Conservation (phyloP, 306 rosid genomes). For the Lathyrus oleraceus region DNA sequence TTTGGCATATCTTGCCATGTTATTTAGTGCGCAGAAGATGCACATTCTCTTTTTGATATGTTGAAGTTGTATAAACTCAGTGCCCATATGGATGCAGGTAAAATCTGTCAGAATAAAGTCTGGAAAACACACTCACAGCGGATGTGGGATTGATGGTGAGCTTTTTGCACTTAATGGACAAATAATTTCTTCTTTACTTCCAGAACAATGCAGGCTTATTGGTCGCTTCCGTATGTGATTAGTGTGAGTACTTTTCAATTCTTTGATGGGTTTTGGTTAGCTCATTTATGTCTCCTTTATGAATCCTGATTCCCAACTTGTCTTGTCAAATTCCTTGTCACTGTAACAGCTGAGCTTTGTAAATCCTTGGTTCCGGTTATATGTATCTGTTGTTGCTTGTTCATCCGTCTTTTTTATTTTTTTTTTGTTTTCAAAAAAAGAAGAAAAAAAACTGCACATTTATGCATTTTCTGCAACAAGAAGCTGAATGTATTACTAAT, state of each 20-base stretch:
- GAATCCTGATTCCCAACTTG: slow-evolving; percentile 40
- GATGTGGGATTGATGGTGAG: slow-evolving; percentile 99
- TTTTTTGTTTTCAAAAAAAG: slow-evolving; percentile 20
- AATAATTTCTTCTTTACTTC: slow-evolving; percentile 82
- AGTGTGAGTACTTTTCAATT: slow-evolving; percentile 44
- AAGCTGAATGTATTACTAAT: slow-evolving; percentile 36
- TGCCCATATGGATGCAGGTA: slow-evolving; percentile 57
- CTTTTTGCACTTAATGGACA: slow-evolving; percentile 85
- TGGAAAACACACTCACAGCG: slow-evolving; percentile 82
- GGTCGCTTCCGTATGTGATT: slow-evolving; percentile 75
- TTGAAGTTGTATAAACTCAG: slow-evolving; percentile 31
- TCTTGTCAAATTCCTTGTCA: slow-evolving; percentile 37
- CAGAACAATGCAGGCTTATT: slow-evolving; percentile 97
- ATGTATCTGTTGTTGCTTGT: slow-evolving; percentile 41
- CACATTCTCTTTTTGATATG: slow-evolving; percentile 15
- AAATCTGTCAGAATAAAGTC: slow-evolving; percentile 86
- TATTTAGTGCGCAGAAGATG: slow-evolving; percentile 21
- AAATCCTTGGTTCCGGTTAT: slow-evolving; percentile 48
- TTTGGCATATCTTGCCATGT: slow-evolving; percentile 21
- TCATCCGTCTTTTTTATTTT: slow-evolving; percentile 24
- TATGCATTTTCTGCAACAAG: slow-evolving; percentile 34
- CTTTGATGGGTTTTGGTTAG: slow-evolving; percentile 51
- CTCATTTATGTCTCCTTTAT: slow-evolving; percentile 34
- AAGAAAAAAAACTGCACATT: slow-evolving; percentile 24
- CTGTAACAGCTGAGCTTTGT: slow-evolving; percentile 53